Conservation (phyloP, 2,329 filamentous ascomycete species). For the Aspergillus clavatus region DNA sequence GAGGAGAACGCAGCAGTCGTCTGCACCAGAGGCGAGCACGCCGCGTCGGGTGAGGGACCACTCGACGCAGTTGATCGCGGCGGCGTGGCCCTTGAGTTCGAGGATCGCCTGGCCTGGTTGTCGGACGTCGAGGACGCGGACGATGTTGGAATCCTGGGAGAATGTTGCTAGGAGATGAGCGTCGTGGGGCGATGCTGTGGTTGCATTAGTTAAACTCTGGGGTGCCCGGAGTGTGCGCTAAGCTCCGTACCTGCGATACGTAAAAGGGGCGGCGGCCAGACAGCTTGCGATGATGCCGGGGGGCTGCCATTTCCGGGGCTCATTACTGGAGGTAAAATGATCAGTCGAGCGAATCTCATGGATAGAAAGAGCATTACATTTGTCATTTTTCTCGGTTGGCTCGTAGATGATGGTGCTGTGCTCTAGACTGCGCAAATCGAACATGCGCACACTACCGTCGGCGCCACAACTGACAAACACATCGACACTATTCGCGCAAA, state of each 20-base stretch:
- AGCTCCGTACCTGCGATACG: slow-evolving; percentile 40
- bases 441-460: slow-evolving; percentile 97
- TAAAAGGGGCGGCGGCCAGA: slow-evolving; percentile 56
- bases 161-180: slow-evolving; percentile 96
- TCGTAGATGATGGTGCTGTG: slow-evolving; percentile 99
- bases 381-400: slow-evolving; percentile 75
- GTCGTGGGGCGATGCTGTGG: slow-evolving; percentile 80
- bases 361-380: slow-evolving; percentile 47
- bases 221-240: not conserved
- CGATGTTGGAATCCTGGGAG: slow-evolving; percentile 83
- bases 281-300: slow-evolving; percentile 58
- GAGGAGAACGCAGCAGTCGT: slow-evolving; percentile 84
- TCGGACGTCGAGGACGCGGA: slow-evolving; percentile 91
- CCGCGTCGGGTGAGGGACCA: slow-evolving; percentile 88
- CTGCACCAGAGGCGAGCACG: slow-evolving; percentile 82
- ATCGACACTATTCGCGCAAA: slow-evolving; percentile 97
- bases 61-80: slow-evolving; percentile 85
- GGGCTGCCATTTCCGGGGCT: slow-evolving; percentile 60
- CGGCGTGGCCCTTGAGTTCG: slow-evolving; percentile 83
- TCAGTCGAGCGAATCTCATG: not conserved
- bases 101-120: slow-evolving; percentile 93
- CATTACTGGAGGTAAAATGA: slow-evolving; percentile 32
- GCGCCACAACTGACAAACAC: slow-evolving; percentile 98
- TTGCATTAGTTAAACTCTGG: slow-evolving; percentile 8
- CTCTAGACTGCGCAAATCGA: slow-evolving; percentile 90